Evolutionary conservation across 345 rosid genomes (phyloP).

Genomic region (Brassica rapa): DNA sequence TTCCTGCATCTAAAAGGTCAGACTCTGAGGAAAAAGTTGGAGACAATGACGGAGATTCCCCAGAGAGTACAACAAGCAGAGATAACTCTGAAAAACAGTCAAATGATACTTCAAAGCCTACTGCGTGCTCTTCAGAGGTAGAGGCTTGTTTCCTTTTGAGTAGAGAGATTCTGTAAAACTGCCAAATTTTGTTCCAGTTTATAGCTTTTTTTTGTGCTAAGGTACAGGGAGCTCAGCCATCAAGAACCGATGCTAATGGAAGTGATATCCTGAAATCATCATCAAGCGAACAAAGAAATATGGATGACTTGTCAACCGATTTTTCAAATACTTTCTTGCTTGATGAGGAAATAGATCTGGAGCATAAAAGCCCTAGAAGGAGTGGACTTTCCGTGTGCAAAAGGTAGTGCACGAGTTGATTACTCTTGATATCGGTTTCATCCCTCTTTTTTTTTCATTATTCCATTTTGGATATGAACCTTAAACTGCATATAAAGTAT

Average conservation of each 20-base stretch:
- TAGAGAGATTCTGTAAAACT: slow-evolving; percentile 38
- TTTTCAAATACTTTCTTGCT: slow-evolving; percentile 81
- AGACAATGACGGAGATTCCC: slow-evolving; percentile 40
- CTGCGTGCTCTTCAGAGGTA: slow-evolving; percentile 29
- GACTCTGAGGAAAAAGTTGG: slow-evolving; percentile 43
- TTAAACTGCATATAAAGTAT: slow-evolving; percentile 7
- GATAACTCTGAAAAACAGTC: slow-evolving; percentile 36
- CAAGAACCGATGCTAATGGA: slow-evolving; percentile 34
- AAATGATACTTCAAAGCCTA: slow-evolving; percentile 20
- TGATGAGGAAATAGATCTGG: slow-evolving; percentile 92
- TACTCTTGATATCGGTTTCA: slow-evolving; percentile 22
- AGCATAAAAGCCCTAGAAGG: slow-evolving; percentile 60
- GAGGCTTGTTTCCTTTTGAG: slow-evolving; percentile 6
- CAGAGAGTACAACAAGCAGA: slow-evolving; percentile 17
- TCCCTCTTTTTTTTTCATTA: not conserved
- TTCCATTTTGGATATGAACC: slow-evolving; percentile 2
- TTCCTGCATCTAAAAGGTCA: slow-evolving; percentile 47
- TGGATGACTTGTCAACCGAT: slow-evolving; percentile 62
- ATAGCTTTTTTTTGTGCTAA: slow-evolving; percentile 9
- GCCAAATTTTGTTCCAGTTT: slow-evolving; percentile 21
- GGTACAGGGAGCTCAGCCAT: slow-evolving; percentile 44
- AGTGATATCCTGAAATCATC: slow-evolving; percentile 33
- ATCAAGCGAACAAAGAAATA: slow-evolving; percentile 39
- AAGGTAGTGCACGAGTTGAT: slow-evolving; percentile 51
- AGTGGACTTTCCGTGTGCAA: slow-evolving; percentile 45